Conservation (phyloP, 805 yeast genomes). For the Saccharomycopsis sp. region DNA sequence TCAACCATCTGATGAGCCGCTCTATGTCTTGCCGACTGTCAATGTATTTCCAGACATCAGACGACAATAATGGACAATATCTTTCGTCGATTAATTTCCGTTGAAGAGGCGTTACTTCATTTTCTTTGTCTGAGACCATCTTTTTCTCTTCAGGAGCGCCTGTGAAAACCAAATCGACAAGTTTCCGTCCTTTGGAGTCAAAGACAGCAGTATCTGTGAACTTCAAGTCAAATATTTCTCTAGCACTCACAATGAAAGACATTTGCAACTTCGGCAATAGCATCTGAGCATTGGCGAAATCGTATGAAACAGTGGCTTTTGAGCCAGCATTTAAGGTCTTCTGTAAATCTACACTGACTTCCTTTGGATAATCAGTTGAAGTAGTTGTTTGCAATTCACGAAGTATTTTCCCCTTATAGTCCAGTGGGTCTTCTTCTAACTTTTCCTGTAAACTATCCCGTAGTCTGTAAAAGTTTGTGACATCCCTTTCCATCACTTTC, state of each 20-base stretch:
- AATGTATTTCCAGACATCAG: constrained; percentile 62
- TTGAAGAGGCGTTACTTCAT: constrained; percentile 29
- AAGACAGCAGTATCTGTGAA: constrained; percentile 22
- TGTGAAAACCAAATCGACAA: constrained; percentile 2
- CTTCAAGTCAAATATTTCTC: constrained; percentile 28
- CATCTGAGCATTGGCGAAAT: neutral
- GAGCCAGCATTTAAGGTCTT: neutral
- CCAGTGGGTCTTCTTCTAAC: neutral
- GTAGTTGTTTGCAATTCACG: too few relatives aligned
- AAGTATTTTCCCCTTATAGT: neutral
- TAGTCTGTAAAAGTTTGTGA: constrained; percentile 13
- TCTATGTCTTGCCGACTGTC: constrained; percentile 57
- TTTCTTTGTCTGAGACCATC: neutral
- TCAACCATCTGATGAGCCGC: constrained; percentile 55
- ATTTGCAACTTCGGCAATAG: constrained; percentile 5
- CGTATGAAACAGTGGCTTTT: neutral
- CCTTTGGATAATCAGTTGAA: too few relatives aligned
- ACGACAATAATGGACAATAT: constrained; percentile 45
- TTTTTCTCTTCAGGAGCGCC: neutral
- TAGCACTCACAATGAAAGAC: constrained; percentile 26
- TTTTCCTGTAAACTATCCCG: constrained; percentile 23
- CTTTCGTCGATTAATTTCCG: constrained; percentile 64
- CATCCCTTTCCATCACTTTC: constrained; percentile 9
- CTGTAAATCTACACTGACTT: too few relatives aligned
- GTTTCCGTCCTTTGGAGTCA: neutral